These are phyloP conservation scores for Exophiala alcalophila DNA, from an alignment of 2,329 filamentous ascomycete genomes.

Conservation along the genomic window DNA sequence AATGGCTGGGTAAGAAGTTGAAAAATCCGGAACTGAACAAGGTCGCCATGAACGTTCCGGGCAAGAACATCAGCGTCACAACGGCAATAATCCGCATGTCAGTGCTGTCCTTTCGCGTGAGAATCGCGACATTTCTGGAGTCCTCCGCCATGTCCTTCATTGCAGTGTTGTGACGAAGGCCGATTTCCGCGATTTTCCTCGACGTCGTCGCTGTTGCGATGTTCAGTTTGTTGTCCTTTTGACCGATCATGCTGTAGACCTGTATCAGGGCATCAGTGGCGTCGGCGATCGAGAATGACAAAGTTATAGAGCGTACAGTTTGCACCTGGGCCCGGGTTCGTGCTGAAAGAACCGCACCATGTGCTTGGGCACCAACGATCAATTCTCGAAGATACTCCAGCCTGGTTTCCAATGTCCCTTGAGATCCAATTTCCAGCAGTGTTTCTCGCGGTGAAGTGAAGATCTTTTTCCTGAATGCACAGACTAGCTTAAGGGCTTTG, in stretches of 20 bases:
- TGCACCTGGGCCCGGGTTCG: slow-evolving; percentile 21
- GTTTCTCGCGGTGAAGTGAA: not conserved
- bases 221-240: slow-evolving; percentile 19
- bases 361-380: slow-evolving; percentile 14
- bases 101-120: slow-evolving; percentile 34
- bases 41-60: slow-evolving; percentile 41
- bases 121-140: slow-evolving; percentile 12
- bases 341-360: slow-evolving; percentile 7
- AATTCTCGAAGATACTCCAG: slow-evolving; percentile 16
- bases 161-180: slow-evolving; percentile 12
- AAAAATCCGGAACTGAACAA: slow-evolving; percentile 17
- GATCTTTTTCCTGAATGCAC: not conserved
- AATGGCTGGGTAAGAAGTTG: slow-evolving; percentile 12
- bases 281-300: not conserved
- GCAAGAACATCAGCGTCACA: slow-evolving; percentile 43
- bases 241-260: slow-evolving; percentile 23
- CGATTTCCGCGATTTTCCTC: slow-evolving; percentile 8
- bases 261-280: not conserved
- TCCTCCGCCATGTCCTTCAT: slow-evolving; percentile 20
- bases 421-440: not conserved
- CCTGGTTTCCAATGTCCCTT: slow-evolving; percentile 2
- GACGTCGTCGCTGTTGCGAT: slow-evolving; percentile 20
- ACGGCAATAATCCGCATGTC: slow-evolving; percentile 42
- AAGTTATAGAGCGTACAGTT: slow-evolving; percentile 4
- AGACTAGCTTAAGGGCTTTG: slow-evolving; percentile 12